Evolutionary conservation across 2,329 filamentous ascomycete species (phyloP).

Genomic region (Penicillium janthinellum): DNA sequence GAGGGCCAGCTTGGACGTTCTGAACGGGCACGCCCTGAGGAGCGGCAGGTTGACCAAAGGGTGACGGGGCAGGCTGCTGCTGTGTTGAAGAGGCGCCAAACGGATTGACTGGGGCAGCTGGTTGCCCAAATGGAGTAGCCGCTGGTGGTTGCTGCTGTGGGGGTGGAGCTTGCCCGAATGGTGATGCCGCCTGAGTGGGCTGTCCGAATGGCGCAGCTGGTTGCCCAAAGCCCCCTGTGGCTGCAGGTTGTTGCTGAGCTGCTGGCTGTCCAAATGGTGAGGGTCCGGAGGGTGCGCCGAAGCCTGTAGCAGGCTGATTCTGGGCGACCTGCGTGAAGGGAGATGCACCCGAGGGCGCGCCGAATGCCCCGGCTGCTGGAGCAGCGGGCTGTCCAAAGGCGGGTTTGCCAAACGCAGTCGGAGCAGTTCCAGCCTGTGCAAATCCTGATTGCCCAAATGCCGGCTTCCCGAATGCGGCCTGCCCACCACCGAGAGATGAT

Average conservation of each 20-base stretch:
- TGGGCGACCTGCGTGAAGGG: conserved; percentile 50
- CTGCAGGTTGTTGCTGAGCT: conserved; percentile 26
- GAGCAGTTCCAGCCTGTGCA: conserved; percentile 8
- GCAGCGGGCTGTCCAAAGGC: conserved; percentile 26
- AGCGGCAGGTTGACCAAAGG: conserved; percentile 34
- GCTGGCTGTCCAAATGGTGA: conserved; percentile 29
- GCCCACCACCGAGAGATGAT: conserved; percentile 12
- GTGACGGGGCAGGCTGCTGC: conserved; percentile 6
- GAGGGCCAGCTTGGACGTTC: conserved; percentile 29
- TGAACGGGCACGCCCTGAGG: conserved; percentile 20
- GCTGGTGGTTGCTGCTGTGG: conserved; percentile 4
- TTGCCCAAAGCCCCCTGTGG: conserved; percentile 42
- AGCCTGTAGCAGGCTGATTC: conserved; percentile 20
- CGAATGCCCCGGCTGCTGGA: conserved; percentile 35
- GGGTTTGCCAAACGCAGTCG: conserved; percentile 29
- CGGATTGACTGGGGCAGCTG: conserved; percentile 25
- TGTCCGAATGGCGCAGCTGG: conserved; percentile 34
- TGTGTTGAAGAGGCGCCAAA: conserved; percentile 11
- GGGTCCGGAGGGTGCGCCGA: conserved; percentile 3
- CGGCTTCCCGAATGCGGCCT: conserved; percentile 25
- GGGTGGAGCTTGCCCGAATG: conserved; percentile 20
- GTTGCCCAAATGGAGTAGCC: conserved; percentile 42
- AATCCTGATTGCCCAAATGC: conserved; percentile 21
- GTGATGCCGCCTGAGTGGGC: conserved; percentile 15
- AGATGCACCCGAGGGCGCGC: conserved; percentile 36